phyloP scores from a whole-genome alignment of 352 stramenopile species.

The Phytophthora sojae region DNA sequence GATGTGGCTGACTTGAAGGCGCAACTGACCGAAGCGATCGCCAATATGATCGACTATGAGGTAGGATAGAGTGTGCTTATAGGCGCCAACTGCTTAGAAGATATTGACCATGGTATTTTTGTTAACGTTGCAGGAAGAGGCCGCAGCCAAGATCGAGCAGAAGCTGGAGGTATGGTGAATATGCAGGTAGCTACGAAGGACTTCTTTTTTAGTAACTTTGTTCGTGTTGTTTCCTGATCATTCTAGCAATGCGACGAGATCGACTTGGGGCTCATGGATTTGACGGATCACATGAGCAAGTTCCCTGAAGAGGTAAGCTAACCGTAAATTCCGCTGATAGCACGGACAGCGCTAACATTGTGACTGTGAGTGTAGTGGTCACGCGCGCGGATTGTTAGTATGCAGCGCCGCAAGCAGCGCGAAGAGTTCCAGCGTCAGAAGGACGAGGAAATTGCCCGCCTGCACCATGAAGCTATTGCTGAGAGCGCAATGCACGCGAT shows the following conservation, averaged over 20 bases:
- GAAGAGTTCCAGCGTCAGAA: constrained; percentile 73
- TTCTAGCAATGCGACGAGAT: constrained; percentile 84
- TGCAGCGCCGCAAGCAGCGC: constrained; percentile 59
- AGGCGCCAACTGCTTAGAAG: neutral
- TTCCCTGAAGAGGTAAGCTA: constrained; percentile 73
- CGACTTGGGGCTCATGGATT: constrained; percentile 78
- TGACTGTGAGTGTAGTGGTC: constrained; percentile 57
- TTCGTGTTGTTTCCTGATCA: constrained; percentile 9
- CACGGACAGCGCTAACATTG: neutral
- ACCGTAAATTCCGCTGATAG: neutral
- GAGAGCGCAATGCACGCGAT: constrained; percentile 78
- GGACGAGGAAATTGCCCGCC: constrained; percentile 70
- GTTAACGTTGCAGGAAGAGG: constrained; percentile 49
- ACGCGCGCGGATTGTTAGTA: constrained; percentile 54
- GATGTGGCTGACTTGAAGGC: constrained; percentile 62
- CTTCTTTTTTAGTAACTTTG: constrained; percentile 1
- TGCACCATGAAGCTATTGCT: constrained; percentile 76
- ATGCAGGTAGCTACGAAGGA: no score
- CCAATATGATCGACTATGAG: constrained; percentile 70
- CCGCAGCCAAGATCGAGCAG: constrained; percentile 69
- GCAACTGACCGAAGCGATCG: constrained; percentile 58
- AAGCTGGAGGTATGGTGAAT: constrained; percentile 65
- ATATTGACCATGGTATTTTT: neutral
- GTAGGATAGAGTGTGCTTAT: constrained; percentile 26
- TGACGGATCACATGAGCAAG: constrained; percentile 69